Base-by-base conservation (phyloP, 148 eudicot species). In the Amaranthus cruentus region DNA sequence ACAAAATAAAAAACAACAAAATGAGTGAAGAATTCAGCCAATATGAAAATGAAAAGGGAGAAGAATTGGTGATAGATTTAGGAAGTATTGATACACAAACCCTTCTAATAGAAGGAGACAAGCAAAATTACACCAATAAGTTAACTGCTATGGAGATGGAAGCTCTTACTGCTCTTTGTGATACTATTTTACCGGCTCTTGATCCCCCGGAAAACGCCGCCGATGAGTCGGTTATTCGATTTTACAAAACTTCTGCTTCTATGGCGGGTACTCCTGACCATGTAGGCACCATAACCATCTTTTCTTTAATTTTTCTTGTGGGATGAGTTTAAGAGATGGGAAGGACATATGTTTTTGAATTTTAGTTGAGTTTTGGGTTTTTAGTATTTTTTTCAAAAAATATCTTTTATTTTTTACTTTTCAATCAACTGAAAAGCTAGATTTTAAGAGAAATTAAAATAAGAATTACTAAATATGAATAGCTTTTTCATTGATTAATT, bases 131-230 rank as follows among this genome's bases (percentile, higher is more conserved):
- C 13, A 48, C 4, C 6, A 72, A 55, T 38, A 69, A 71, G 7
- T 74, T 85, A 57, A 73, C 88, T 6, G 60, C 79, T 4, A 13
- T 79, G 38, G 86, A 89, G 76, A 85, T 84, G 88, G 88, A 87
- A 38, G 76, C 90, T 1, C 84, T 89, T 43, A 68, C 75, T 4
- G 90, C 90, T 18, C 53, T 89, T 4, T 85, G 94, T 21, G 90
- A 89, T 86, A 83, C 93, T 58, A 71, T 85, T 64, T 52, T 89
- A 60, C 87, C 93, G 7, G 75, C 85, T 21, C 60, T 89, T 4
- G 70, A 83, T 10, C 59, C 75, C n/a, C 81, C 80, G 4, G 62
- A 76, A 3, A 49, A 10, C 49, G 10, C 47, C 0, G 12, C 52
- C 62, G 72, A 55, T 47, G 78, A 80, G 43, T 77, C 82, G 0